Conservation (phyloP, 2,329 filamentous ascomycete genomes). For the Tolypocladium nubicola region DNA sequence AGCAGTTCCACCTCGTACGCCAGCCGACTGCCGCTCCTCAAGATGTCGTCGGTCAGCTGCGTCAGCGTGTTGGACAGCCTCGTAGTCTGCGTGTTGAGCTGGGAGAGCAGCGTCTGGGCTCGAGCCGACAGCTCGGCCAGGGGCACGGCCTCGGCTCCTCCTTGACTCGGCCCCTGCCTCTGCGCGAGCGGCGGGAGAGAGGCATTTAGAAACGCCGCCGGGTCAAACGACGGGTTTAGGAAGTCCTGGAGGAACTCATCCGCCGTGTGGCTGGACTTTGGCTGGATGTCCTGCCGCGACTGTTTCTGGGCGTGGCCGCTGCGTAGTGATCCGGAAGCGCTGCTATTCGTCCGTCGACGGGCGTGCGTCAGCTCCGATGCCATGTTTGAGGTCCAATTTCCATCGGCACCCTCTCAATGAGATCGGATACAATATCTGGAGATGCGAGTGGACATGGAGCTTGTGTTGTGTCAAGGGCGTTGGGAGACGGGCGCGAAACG, state of each 20-base stretch:
- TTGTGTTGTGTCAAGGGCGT: background rate
- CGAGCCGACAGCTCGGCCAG: constrained; percentile 71
- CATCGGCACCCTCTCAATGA: background rate
- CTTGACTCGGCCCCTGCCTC: constrained; percentile 17
- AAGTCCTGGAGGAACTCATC: constrained; percentile 70
- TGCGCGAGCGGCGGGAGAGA: constrained; percentile 58
- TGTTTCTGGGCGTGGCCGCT: constrained; percentile 30
- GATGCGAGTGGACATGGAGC: background rate
- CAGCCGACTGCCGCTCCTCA: constrained; percentile 76
- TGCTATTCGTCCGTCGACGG: constrained; percentile 38
- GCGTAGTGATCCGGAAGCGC: constrained; percentile 25
- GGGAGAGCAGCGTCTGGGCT: constrained; percentile 74
- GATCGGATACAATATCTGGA: background rate
- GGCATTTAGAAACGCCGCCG: constrained; percentile 75
- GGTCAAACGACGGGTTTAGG: constrained; percentile 65
- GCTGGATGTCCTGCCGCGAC: constrained; percentile 26
- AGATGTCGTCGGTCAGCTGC: constrained; percentile 86
- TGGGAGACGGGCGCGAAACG: background rate
- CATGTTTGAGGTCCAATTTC: constrained; percentile 9
- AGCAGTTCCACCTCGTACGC: constrained; percentile 93
- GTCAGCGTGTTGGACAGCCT: constrained; percentile 73
- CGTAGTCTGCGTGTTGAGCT: constrained; percentile 80
- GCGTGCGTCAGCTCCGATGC: constrained; percentile 18
- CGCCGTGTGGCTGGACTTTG: constrained; percentile 52
- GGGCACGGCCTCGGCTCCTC: constrained; percentile 33